Evolutionary conservation across 805 yeast species (phyloP).

Genomic region (Candida ulmi): DNA sequence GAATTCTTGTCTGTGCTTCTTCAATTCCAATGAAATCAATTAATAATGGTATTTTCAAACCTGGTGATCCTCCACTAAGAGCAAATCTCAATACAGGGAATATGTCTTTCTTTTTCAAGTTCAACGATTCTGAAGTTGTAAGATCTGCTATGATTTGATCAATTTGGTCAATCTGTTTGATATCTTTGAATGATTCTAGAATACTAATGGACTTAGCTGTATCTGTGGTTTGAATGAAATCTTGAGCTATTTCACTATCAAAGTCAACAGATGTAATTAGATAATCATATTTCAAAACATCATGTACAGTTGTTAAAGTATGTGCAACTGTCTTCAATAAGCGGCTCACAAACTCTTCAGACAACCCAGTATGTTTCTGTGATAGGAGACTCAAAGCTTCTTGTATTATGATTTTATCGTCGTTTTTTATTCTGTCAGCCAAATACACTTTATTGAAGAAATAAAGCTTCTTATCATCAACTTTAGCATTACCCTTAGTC

Average conservation of each 20-base stretch:
- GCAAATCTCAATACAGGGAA: conserved; percentile 63
- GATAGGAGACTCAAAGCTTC: conserved; percentile 21
- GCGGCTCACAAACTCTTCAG: conserved; percentile 28
- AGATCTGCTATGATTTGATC: conserved; percentile 4
- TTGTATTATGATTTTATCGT: conserved; percentile 31
- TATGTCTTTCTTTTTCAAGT: conserved; percentile 30
- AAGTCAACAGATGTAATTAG: conserved; percentile 33
- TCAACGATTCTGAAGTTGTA: conserved; percentile 17
- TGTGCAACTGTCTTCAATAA: conserved; percentile 42
- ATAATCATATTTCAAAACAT: conserved; percentile 46
- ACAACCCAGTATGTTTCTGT: conserved; percentile 12
- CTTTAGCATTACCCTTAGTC: conserved; percentile 93
- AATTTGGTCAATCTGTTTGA: conserved; percentile 2
- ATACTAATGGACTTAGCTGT: conserved; percentile 8
- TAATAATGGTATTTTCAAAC: conserved; percentile 57
- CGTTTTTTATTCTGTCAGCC: conserved; percentile 33
- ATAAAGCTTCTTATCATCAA: conserved; percentile 67
- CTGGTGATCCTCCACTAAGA: conserved; percentile 63
- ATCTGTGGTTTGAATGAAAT: conserved; percentile 23
- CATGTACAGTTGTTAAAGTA: conserved; percentile 47
- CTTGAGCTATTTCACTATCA: conserved; percentile 22
- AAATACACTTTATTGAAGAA: conserved; percentile 76
- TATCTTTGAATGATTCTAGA: conserved; percentile 11
- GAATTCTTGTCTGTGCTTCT: conserved; percentile 24
- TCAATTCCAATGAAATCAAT: conserved; percentile 49